These are phyloP conservation scores for Crepidotus variabilis DNA, from an alignment of 768 basidiomycete species.

Conservation along the genomic window DNA sequence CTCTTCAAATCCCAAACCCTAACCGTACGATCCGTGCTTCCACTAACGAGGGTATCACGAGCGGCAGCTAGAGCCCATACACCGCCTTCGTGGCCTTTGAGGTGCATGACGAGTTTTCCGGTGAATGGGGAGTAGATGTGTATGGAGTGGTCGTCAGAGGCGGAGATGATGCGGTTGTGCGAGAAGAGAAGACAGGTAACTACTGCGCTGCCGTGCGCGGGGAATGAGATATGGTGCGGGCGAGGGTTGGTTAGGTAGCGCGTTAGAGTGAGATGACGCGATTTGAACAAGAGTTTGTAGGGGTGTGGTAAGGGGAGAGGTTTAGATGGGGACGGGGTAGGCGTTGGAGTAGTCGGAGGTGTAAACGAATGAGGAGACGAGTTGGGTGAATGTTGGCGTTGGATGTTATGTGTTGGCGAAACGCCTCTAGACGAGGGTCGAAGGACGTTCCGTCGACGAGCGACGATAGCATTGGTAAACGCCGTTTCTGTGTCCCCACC, in stretches of 20 bases:
- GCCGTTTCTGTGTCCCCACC: constrained; percentile 81
- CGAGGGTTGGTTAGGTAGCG: constrained; percentile 75
- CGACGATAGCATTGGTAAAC: constrained; percentile 69
- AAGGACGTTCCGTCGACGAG: constrained; percentile 47
- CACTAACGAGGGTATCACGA: constrained; percentile 85
- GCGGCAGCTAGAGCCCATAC: constrained; percentile 95
- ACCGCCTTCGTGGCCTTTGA: constrained; percentile 92
- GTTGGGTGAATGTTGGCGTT: no score
- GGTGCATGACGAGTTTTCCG: constrained; percentile 66
- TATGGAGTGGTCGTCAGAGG: constrained; percentile 96
- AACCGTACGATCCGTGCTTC: constrained; percentile 91
- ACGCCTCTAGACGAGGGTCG: no score
- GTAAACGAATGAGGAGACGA: background rate
- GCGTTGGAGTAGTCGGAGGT: background rate
- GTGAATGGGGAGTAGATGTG: constrained; percentile 89
- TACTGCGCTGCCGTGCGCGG: constrained; percentile 85
- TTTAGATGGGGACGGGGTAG: background rate
- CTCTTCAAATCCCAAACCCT: constrained; percentile 85
- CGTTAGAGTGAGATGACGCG: constrained; percentile 73
- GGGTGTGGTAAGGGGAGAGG: constrained; percentile 76
- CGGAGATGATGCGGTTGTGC: constrained; percentile 90
- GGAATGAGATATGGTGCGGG: constrained; percentile 77
- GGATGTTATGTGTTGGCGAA: constrained; percentile 20
- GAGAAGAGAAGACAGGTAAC: constrained; percentile 97
- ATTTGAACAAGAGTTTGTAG: constrained; percentile 91